phyloP scores from a whole-genome alignment of 345 rosid genomes.

The Eucalyptus cloeziana region DNA sequence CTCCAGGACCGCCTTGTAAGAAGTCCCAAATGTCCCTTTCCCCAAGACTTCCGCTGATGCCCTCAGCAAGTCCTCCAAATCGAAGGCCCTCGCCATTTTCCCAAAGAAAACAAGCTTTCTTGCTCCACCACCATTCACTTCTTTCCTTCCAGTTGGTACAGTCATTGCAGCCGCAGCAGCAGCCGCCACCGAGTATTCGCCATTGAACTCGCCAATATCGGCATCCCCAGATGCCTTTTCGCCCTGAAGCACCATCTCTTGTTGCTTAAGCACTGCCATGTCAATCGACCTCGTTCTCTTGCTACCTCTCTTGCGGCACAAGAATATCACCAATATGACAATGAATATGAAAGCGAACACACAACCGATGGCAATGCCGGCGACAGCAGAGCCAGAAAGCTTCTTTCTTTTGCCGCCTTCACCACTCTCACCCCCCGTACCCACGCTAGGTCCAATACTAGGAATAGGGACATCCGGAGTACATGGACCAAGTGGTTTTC shows the following conservation, averaged over 20 bases:
- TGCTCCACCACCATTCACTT: conserved; percentile 11
- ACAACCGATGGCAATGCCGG: conserved; percentile 30
- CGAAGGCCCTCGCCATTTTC: conserved; percentile 53
- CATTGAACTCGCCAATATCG: neutral
- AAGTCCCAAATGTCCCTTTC: conserved; percentile 95
- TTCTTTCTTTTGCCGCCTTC: conserved; percentile 1
- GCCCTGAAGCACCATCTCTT: conserved; percentile 13
- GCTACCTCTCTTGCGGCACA: conserved; percentile 9
- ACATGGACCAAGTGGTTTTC: conserved; percentile 15
- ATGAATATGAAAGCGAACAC: conserved; percentile 13
- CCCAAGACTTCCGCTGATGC: conserved; percentile 98
- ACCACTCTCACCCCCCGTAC: neutral
- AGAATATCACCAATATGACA: conserved; percentile 4
- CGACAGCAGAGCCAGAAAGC: conserved; percentile 32
- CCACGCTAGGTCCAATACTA: neutral
- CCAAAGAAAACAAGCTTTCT: conserved; percentile 73
- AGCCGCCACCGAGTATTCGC: conserved; percentile 3
- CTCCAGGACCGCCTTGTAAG: conserved; percentile 91
- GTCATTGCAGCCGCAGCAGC: conserved; percentile 19
- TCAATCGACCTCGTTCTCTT: conserved; percentile 21
- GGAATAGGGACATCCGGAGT: neutral
- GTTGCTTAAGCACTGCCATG: conserved; percentile 20
- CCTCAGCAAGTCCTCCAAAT: conserved; percentile 85
- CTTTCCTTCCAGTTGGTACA: conserved; percentile 5
- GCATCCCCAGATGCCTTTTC: conserved; percentile 5